A percentile compares a stretch with the other conserved stretches of the same genome.
Conservation (phyloP, 2,329 filamentous ascomycete genomes). For the Fusarium oligoseptatum region DNA sequence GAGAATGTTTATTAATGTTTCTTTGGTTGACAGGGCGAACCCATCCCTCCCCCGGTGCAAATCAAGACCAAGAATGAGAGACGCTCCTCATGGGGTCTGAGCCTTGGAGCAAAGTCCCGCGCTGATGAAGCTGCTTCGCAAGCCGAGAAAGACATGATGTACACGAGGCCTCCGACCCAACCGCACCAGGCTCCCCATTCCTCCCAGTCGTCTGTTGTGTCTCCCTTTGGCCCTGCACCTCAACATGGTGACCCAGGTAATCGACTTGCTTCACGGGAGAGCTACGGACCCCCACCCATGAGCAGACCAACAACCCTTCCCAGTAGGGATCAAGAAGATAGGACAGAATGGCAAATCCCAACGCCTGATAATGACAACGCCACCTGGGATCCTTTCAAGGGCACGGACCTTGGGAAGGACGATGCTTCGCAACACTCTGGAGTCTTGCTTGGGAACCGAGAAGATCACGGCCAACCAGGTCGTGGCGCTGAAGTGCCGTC, state of each 20-base stretch:
- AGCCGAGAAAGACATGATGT: constrained; percentile 37
- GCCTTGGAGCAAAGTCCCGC: constrained; percentile 52
- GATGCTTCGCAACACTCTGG: constrained; percentile 26
- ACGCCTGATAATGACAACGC: constrained; percentile 34
- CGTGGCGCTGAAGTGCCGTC: constrained; percentile 11
- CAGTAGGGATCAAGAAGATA: constrained; percentile 36
- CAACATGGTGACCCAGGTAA: constrained; percentile 40
- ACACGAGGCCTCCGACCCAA: constrained; percentile 32
- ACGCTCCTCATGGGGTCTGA: constrained; percentile 61
- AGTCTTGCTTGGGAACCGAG: constrained; percentile 12
- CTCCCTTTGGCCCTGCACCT: constrained; percentile 35
- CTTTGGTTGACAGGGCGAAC: constrained; percentile 54
- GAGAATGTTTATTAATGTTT: constrained; percentile 54
- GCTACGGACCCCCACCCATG: constrained; percentile 21
- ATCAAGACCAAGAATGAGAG: constrained; percentile 55
- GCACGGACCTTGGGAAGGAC: constrained; percentile 25
- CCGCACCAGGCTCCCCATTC: constrained; percentile 39
- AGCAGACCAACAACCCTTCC: constrained; percentile 19
- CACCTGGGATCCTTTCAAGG: constrained; percentile 43
- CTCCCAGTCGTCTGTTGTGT: constrained; percentile 40
- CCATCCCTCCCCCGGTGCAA: constrained; percentile 50
- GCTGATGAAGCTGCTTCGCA: constrained; percentile 41
- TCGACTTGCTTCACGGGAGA: constrained; percentile 37
- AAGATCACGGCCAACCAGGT: constrained; percentile 9
- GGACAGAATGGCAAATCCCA: constrained; percentile 40